A percentile compares a stretch with the other conserved stretches of the same genome.
phyloP scores from a whole-genome alignment of 2,329 filamentous ascomycete species.

The Diplodia scrobiculata region DNA sequence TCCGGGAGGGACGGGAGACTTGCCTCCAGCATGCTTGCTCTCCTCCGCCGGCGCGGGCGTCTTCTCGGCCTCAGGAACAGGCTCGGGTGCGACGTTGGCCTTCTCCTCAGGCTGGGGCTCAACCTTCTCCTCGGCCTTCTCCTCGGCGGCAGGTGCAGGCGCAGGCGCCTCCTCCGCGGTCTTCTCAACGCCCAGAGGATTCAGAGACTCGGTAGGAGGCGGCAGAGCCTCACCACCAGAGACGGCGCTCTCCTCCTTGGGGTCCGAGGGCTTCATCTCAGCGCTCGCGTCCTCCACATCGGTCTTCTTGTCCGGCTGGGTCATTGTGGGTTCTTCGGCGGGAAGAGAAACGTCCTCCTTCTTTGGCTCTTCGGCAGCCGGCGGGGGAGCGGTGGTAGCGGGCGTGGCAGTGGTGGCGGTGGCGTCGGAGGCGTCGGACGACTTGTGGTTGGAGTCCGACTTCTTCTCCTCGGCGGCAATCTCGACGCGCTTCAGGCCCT shows the following conservation, averaged over 20 bases:
- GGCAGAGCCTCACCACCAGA: conserved; percentile 45
- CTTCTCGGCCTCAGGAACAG: conserved; percentile 37
- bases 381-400: not conserved
- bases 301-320: conserved; percentile 50
- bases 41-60: conserved; percentile 15
- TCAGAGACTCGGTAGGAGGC: conserved; percentile 37
- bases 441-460: conserved; percentile 4
- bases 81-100: conserved; percentile 38
- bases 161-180: conserved; percentile 6
- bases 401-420: not conserved
- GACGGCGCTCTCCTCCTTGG: conserved; percentile 43
- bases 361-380: conserved; percentile 18
- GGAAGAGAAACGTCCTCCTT: conserved; percentile 30
- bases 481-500: conserved; percentile 16
- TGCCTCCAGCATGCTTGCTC: conserved; percentile 32
- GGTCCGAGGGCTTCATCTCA: conserved; percentile 46
- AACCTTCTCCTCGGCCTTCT: conserved; percentile 10
- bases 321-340: conserved; percentile 36
- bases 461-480: conserved; percentile 23
- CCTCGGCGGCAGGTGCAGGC: not conserved
- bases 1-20: conserved; percentile 34
- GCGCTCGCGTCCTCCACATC: conserved; percentile 48
- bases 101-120: conserved; percentile 35
- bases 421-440: conserved; percentile 4
- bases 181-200: conserved; percentile 25